phyloP scores from a whole-genome alignment of 495 filamentous ascomycete species.

The Hypoxylon intermedium region DNA sequence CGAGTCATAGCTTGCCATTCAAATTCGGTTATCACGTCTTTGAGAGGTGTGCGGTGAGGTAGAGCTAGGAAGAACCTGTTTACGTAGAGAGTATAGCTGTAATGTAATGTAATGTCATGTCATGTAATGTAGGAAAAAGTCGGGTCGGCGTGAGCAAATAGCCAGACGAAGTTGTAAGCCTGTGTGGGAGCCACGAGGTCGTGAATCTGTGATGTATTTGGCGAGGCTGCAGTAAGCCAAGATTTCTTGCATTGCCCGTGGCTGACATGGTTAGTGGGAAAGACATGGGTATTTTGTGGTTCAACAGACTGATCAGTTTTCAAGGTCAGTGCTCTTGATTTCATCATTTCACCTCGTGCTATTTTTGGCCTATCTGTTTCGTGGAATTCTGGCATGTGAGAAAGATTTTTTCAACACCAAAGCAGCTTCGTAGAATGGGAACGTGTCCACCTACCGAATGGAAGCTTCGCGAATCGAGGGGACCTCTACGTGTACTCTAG shows the following conservation, averaged over 20 bases:
- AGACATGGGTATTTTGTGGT: constrained; percentile 23
- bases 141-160: constrained; percentile 29
- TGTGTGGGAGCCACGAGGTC: constrained; percentile 28
- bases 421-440: constrained; percentile 10
- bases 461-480: constrained; percentile 27
- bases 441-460: constrained; percentile 3
- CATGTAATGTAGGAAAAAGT: constrained; percentile 21
- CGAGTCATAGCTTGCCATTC: constrained; percentile 2
- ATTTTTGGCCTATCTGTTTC: constrained; percentile 28
- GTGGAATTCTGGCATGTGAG: constrained; percentile 34
- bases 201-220: constrained; percentile 35
- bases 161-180: constrained; percentile 22
- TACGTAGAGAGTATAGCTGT: constrained; percentile 13
- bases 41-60: constrained; percentile 32
- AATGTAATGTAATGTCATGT: too few relatives aligned
- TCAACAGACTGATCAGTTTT: constrained; percentile 14
- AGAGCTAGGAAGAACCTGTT: not conserved
- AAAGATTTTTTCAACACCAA: not conserved
- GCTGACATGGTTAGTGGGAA: constrained; percentile 19
- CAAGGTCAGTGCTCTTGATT: constrained; percentile 25
- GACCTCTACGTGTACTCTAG: not conserved
- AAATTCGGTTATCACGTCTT: constrained; percentile 22
- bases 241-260: constrained; percentile 36
- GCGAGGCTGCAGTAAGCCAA: constrained; percentile 41
- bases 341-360: constrained; percentile 37